Evolutionary conservation across 768 basidiomycete species (phyloP).

Genomic region (Mycena floridula): DNA sequence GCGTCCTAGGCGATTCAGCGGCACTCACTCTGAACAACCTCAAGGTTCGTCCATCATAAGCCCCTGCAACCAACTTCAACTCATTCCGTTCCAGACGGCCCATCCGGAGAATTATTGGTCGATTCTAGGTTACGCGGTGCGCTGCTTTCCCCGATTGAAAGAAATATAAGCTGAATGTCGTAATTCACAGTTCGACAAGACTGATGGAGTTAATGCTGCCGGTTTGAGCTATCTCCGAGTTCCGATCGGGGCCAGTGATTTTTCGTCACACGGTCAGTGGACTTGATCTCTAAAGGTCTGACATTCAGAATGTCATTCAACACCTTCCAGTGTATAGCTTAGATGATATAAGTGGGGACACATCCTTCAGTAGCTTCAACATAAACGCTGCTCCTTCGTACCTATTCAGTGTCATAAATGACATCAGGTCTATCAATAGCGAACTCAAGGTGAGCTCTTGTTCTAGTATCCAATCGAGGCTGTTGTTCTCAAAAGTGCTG

Average conservation of each 20-base stretch:
- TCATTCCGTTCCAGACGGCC: no score
- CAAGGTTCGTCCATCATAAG: no score
- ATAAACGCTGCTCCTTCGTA: conserved; percentile 25
- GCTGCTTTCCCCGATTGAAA: neutral
- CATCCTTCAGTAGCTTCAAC: conserved; percentile 19
- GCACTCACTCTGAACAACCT: no score
- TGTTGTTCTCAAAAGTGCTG: no score
- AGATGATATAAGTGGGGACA: conserved; percentile 23
- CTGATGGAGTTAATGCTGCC: conserved; percentile 20
- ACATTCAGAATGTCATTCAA: neutral
- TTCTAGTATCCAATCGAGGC: conserved; percentile 4
- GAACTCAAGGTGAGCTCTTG: no score
- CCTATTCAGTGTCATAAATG: conserved; percentile 21
- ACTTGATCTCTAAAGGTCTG: neutral
- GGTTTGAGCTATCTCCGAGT: conserved; percentile 26
- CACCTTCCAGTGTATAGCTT: conserved; percentile 18
- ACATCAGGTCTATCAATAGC: conserved; percentile 15
- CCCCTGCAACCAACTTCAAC: no score
- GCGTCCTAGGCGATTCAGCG: conserved; percentile 56
- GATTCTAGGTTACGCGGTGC: conserved; percentile 61
- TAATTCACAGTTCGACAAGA: conserved; percentile 22
- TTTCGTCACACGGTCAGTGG: conserved; percentile 13
- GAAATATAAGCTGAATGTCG: conserved; percentile 13
- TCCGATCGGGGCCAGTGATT: conserved; percentile 27
- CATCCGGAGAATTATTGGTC: no score